Percentiles rank a stretch among this genome's conserved stretches.
phyloP scores from a whole-genome alignment of 345 rosid species.

The Eutrema heterophyllum region DNA sequence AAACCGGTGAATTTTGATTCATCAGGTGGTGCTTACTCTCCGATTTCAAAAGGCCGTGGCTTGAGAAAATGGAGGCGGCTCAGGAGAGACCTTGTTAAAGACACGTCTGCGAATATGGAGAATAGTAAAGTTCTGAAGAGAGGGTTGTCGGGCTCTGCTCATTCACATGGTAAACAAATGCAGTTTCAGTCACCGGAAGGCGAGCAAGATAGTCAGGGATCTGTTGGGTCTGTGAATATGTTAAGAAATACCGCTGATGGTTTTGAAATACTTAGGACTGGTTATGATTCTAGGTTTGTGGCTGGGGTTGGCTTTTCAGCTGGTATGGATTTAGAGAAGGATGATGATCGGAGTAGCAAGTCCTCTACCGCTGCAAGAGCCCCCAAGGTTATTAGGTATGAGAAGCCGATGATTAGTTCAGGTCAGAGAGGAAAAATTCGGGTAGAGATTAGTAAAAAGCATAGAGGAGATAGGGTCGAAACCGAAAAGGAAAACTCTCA shows the following conservation, averaged over 20 bases:
- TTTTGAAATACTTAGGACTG: constrained; percentile 30
- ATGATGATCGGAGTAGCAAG: constrained; percentile 71
- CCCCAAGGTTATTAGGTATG: constrained; percentile 44
- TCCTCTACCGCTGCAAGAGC: constrained; percentile 75
- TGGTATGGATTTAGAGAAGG: constrained; percentile 53
- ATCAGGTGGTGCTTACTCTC: constrained; percentile 30
- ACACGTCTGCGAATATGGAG: constrained; percentile 37
- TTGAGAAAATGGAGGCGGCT: constrained; percentile 88
- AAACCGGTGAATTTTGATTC: constrained; percentile 24
- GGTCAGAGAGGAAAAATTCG: constrained; percentile 45
- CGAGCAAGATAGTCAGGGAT: constrained; percentile 43
- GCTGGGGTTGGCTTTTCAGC: constrained; percentile 44
- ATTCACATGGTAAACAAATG: constrained; percentile 35
- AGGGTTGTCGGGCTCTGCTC: constrained; percentile 40
- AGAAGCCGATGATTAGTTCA: constrained; percentile 43
- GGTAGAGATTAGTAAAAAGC: constrained; percentile 72
- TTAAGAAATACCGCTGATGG: constrained; percentile 31
- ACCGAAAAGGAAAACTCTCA: constrained; percentile 70
- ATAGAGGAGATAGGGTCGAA: constrained; percentile 77
- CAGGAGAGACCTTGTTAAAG: constrained; percentile 61
- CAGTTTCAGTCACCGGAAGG: constrained; percentile 25
- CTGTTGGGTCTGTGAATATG: constrained; percentile 42
- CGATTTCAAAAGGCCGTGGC: constrained; percentile 58
- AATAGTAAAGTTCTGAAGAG: constrained; percentile 60
- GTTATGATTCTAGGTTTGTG: constrained; percentile 28